phyloP scores from a whole-genome alignment of 2,329 filamentous ascomycete genomes.

The Fusarium paranaense region DNA sequence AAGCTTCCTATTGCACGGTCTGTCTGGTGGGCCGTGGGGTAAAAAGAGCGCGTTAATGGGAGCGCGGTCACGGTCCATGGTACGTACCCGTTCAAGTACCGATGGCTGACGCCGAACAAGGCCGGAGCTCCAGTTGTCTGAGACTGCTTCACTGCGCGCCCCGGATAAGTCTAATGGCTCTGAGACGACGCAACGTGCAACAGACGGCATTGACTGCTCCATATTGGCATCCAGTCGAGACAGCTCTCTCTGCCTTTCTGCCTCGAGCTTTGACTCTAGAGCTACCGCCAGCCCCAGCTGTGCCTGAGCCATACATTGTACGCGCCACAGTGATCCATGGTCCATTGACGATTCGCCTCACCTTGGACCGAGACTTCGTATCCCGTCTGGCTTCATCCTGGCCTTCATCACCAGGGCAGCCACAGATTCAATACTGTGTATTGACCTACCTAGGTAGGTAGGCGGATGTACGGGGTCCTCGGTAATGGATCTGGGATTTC shows the following conservation, averaged over 20 bases:
- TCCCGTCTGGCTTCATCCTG: slow-evolving; percentile 37
- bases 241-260: slow-evolving; percentile 12
- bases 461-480: slow-evolving; percentile 21
- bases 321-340: slow-evolving; percentile 19
- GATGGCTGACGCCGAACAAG: slow-evolving; percentile 16
- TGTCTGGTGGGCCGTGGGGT: slow-evolving; percentile 35
- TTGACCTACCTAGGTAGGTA: not conserved
- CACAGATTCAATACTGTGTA: slow-evolving; percentile 4
- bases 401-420: slow-evolving; percentile 6
- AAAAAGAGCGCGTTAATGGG: slow-evolving; percentile 23
- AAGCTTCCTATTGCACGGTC: slow-evolving; percentile 43
- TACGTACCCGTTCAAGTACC: slow-evolving; percentile 14
- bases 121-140: not conserved
- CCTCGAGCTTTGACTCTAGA: slow-evolving; percentile 7
- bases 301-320: slow-evolving; percentile 14
- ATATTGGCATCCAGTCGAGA: slow-evolving; percentile 9
- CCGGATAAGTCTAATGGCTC: slow-evolving; percentile 7
- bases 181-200: slow-evolving; percentile 27
- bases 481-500: slow-evolving; percentile 20
- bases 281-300: slow-evolving; percentile 7
- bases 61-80: not conserved
- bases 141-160: not conserved
- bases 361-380: slow-evolving; percentile 20
- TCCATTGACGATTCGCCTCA: slow-evolving; percentile 24
- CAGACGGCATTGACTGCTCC: slow-evolving; percentile 16